These are phyloP conservation scores for Clausena lansium DNA, from an alignment of 345 rosid genomes.

Conservation along the genomic window DNA sequence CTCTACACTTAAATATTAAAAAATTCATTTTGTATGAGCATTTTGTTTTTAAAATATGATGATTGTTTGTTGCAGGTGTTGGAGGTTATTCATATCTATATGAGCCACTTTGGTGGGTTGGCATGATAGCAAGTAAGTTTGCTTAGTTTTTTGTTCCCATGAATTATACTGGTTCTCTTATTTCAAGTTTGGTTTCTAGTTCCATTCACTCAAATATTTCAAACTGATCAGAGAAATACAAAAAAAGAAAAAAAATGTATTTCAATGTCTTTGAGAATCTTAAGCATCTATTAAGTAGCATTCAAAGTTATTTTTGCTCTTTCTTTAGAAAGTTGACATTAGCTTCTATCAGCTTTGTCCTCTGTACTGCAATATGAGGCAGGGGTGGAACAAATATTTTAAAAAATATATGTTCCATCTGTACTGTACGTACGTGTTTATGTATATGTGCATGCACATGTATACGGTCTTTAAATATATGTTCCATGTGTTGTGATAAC, in stretches of 20 bases:
- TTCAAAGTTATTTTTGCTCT: neutral
- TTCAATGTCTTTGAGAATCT: neutral
- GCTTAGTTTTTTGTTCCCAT: constrained; percentile 11
- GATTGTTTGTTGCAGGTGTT: constrained; percentile 45
- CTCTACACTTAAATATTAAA: neutral
- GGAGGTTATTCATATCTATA: constrained; percentile 95
- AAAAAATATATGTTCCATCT: neutral
- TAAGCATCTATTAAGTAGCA: neutral
- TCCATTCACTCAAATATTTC: neutral
- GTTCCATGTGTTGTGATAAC: neutral
- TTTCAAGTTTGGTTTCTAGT: neutral
- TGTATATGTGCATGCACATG: neutral
- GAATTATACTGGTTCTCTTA: neutral
- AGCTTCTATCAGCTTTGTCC: neutral
- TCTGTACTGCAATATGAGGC: neutral
- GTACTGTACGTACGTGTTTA: neutral
- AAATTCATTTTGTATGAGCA: neutral
- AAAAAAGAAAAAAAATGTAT: neutral
- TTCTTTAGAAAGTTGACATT: neutral
- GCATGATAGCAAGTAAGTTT: constrained; percentile 94
- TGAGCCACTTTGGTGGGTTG: constrained; percentile 99
- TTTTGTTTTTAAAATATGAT: neutral
- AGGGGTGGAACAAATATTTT: neutral
- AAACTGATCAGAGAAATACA: neutral
- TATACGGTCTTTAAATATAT: neutral